phyloP scores from a whole-genome alignment of 2,329 filamentous ascomycete species.

The Kalmusia sp. region DNA sequence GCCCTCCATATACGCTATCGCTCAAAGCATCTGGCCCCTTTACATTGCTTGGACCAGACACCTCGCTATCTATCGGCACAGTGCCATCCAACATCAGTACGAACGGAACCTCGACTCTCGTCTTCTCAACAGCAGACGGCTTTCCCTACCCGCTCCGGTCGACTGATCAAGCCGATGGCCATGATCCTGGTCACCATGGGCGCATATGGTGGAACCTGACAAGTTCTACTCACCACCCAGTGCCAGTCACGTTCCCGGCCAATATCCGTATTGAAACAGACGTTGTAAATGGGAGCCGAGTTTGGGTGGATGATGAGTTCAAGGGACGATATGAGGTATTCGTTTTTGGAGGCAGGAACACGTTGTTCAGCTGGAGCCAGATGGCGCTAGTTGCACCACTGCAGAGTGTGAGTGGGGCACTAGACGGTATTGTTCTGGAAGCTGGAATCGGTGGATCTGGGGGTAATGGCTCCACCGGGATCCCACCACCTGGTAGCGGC shows the following conservation, averaged over 20 bases:
- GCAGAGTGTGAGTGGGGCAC: slow-evolving; percentile 40
- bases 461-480: slow-evolving; percentile 8
- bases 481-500: slow-evolving; percentile 3
- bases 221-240: slow-evolving; percentile 53
- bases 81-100: slow-evolving; percentile 18
- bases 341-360: slow-evolving; percentile 61
- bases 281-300: slow-evolving; percentile 55
- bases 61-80: slow-evolving; percentile 47
- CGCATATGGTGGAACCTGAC: slow-evolving; percentile 61
- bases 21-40: slow-evolving; percentile 53
- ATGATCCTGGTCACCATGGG: slow-evolving; percentile 56
- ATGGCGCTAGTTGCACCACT: slow-evolving; percentile 64
- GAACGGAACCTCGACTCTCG: slow-evolving; percentile 43
- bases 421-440: slow-evolving; percentile 26
- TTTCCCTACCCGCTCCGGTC: slow-evolving; percentile 58
- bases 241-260: slow-evolving; percentile 43
- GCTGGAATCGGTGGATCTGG: slow-evolving; percentile 19
- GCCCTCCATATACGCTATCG: slow-evolving; percentile 54
- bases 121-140: slow-evolving; percentile 50
- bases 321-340: slow-evolving; percentile 62
- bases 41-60: slow-evolving; percentile 53
- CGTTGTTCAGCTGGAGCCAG: slow-evolving; percentile 61
- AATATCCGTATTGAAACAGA: slow-evolving; percentile 55
- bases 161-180: slow-evolving; percentile 52
- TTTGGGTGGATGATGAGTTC: slow-evolving; percentile 57